A percentile compares a stretch with the other conserved stretches of the same genome.
phyloP scores from a whole-genome alignment of 306 rosid genomes.

The Ceratonia siliqua region DNA sequence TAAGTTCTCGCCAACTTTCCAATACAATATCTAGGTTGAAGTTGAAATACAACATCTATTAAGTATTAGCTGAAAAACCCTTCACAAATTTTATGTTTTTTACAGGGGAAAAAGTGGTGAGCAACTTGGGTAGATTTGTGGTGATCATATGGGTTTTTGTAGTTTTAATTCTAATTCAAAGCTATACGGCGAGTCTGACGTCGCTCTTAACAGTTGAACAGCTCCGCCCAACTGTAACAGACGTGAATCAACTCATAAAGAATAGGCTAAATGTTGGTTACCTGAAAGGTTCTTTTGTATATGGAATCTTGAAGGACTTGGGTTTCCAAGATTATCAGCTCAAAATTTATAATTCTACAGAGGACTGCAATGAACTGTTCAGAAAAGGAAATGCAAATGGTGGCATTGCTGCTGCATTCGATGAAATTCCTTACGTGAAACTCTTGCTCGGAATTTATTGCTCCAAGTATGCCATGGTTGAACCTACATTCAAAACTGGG shows the following conservation, averaged over 20 bases:
- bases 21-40: no score
- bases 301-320: slow-evolving; percentile 11
- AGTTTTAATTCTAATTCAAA: slow-evolving; percentile 59
- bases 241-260: slow-evolving; percentile 36
- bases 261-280: not conserved
- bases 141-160: slow-evolving; percentile 67
- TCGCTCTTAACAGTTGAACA: slow-evolving; percentile 63
- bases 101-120: slow-evolving; percentile 55
- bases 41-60: no score
- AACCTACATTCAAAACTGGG: slow-evolving; percentile 42
- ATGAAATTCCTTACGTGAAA: slow-evolving; percentile 32
- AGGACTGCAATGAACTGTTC: slow-evolving; percentile 46
- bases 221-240: slow-evolving; percentile 47
- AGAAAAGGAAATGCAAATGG: slow-evolving; percentile 33
- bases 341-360: slow-evolving; percentile 7
- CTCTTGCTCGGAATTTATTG: slow-evolving; percentile 28
- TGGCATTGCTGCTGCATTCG: slow-evolving; percentile 30
- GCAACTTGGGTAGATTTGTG: slow-evolving; percentile 63
- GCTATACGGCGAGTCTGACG: slow-evolving; percentile 67
- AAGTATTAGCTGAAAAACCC: no score
- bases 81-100: no score
- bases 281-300: not conserved
- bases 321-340: slow-evolving; percentile 42
- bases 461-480: not conserved
- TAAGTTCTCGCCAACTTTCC: no score